Base-by-base conservation (phyloP, 768 basidiomycete species). In the Guyanaporus albipodus region DNA sequence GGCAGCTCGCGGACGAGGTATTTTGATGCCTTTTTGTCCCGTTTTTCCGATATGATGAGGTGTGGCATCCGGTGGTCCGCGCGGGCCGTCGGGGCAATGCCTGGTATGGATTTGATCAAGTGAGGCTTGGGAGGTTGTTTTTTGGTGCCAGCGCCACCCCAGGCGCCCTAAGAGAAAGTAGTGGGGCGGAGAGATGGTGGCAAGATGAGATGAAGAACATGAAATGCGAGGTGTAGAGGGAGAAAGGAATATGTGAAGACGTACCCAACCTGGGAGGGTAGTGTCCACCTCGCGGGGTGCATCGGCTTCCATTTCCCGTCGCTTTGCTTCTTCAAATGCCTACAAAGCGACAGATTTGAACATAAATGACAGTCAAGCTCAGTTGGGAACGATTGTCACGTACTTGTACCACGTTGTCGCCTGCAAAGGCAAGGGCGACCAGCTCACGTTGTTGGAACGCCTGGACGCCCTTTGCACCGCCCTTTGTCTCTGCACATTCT, bases 41-140 rank as follows among this genome's bases (percentile, higher is more conserved):
- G 83, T 68, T 87, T 91, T 68, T 99, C 95, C 2, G 91, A 92
- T 58, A 99, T 89, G 71, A 99, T 96, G 60, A 98, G 80, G 62
- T 96, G 85, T 10, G 83, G 76, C 60, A 91, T 91, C 50, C 75
- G 74, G 58, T 83, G 85, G 66, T 99, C 96, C 12, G 86, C 84
- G 35, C 96, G 89, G 39, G 82, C 70, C 15, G 74, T 72, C 0
- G 90, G 86, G 53, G 85, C 82, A 53, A 97, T 73, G 14, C 95
- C 94, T 0, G 89, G 78, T 22, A 91, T 69, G 58, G 85, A 84
- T 60, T 91, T 91, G 64, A 94, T 77, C 44, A 86, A 76, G 48
- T 85, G 75, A 21, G 82, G 78, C 63, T 82, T 86, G 0, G 85
- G 77, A 17, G 77, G 69, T 3, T 65, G 70, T 41, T 78, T 79